Percentiles rank a stretch among this genome's conserved stretches.
Evolutionary conservation across 176 grass and related monocot species (phyloP).

Genomic region (Oryza rufipogon): DNA sequence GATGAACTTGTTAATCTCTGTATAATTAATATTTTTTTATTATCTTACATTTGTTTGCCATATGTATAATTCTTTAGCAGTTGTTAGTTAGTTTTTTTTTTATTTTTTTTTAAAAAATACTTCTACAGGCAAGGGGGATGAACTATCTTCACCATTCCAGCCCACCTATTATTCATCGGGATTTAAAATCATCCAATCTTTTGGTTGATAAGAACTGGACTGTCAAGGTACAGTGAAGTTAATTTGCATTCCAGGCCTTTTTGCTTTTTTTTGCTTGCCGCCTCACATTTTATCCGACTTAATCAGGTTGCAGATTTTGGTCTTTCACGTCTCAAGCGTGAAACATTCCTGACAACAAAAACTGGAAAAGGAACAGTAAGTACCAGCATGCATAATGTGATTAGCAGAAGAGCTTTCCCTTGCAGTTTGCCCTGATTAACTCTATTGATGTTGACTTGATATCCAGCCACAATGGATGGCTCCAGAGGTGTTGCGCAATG

Average conservation of each 20-base stretch:
- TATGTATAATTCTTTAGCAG: slow-evolving; percentile 2
- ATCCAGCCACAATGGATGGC: slow-evolving; percentile 98
- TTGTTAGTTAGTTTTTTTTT: not conserved
- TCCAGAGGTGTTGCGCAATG: slow-evolving; percentile 94
- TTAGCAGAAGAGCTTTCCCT: slow-evolving; percentile 20
- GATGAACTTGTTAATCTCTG: slow-evolving; percentile 1
- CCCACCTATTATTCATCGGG: slow-evolving; percentile 90
- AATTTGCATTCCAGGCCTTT: slow-evolving; percentile 35
- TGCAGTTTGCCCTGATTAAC: slow-evolving; percentile 36
- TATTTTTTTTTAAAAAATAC: not conserved
- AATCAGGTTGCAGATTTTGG: slow-evolving; percentile 98
- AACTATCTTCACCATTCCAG: slow-evolving; percentile 98
- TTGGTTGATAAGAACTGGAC: slow-evolving; percentile 99
- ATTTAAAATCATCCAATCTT: slow-evolving; percentile 98
- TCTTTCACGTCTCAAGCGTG: slow-evolving; percentile 92
- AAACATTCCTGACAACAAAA: slow-evolving; percentile 94
- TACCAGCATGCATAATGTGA: slow-evolving; percentile 33
- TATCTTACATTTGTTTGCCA: not conserved
- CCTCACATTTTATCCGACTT: slow-evolving; percentile 28
- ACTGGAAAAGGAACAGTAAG: slow-evolving; percentile 95
- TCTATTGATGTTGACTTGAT: slow-evolving; percentile 29
- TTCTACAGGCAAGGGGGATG: slow-evolving; percentile 88
- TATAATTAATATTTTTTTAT: not conserved
- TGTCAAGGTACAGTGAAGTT: slow-evolving; percentile 69
- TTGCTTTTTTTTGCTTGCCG: not conserved